Base-by-base conservation (phyloP, 176 grass and related monocot genomes). In the Aegilops longissima region DNA sequence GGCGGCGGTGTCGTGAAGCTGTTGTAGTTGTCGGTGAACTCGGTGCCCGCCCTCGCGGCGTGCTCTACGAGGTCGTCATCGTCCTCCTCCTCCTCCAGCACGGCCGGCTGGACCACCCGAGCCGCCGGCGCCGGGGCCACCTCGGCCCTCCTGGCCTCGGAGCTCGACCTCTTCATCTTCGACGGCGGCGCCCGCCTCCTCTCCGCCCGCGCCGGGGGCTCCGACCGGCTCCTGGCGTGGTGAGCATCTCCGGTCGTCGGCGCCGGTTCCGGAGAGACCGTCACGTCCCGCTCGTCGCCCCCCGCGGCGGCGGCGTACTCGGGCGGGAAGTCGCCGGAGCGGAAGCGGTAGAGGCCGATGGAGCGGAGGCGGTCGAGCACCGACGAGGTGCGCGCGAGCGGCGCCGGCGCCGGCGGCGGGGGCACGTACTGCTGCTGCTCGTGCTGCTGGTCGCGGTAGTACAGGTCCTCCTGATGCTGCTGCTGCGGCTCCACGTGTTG, bases 361-460 rank as follows among this genome's bases (percentile, higher is more conserved):
- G 95, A 98, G 25, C 92, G 88, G 84, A 95, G 77, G 4, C 91
- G 90, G 66, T 95, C 90, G 0, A 95, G 90, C 13, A 90, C 87
- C 3, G 89, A 92, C 8, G 93, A 94, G 39, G 93, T 89, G 65
- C 91, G 81, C 68, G 81, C 62, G 30, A 90, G 79, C 79, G 90
- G 67, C 58, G 80, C 49, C 8, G 89, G 68, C 66, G 84, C 64
- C 4, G 87, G 72, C 14, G 81, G 45, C 3, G 88, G 59, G 14
- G 83, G 51, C 9, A 49, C 85, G 69, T 84, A 87, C 30, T 42
- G 63, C 34, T 75, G 54, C 69, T 66, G 66, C 7, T 66, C 63
- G 12, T 68, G 66, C 30, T 59, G 85, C 18, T 79, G 71, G 9
- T 73, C 5, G 82, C 59, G 13, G 52, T 42, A 39, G 67, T 83